A percentile compares a stretch with the other conserved stretches of the same genome.
Conservation (phyloP, 1,284 basidiomycete species). For the Puccinia horiana region DNA sequence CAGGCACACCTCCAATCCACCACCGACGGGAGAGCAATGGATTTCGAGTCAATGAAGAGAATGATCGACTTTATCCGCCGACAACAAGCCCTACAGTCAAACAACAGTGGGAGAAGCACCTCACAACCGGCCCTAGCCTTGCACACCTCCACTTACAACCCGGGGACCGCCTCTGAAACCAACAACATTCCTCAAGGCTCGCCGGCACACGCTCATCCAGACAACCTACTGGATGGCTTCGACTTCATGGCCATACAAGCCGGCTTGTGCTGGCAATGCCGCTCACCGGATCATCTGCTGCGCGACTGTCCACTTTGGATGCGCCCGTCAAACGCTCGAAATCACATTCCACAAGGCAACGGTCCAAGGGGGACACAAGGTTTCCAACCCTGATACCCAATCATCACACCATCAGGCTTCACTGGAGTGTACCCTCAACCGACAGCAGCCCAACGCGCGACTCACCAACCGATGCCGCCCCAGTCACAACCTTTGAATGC, state of each 20-base stretch:
- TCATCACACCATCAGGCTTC: background rate
- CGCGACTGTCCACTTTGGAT: background rate
- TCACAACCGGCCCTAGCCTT: no score
- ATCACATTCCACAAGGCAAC: no score
- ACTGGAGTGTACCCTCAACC: background rate
- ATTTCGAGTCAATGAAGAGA: background rate
- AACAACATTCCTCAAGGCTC: no score
- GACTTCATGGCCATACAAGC: background rate
- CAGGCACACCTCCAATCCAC: background rate
- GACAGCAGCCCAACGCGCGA: background rate
- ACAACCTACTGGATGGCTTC: background rate
- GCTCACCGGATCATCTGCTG: background rate
- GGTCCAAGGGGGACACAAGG: background rate
- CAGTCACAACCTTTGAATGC: no score
- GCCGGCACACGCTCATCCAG: no score
- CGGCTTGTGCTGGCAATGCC: background rate
- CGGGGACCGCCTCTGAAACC: background rate
- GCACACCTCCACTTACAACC: no score
- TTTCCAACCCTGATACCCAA: background rate
- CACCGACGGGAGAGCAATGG: background rate
- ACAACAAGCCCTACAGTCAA: background rate
- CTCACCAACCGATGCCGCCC: background rate
- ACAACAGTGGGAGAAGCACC: no score
- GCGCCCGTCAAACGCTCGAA: background rate
- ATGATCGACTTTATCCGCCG: background rate